Evolutionary conservation across 805 yeast species (phyloP).

Genomic region (Saccharomyces eubayanus): DNA sequence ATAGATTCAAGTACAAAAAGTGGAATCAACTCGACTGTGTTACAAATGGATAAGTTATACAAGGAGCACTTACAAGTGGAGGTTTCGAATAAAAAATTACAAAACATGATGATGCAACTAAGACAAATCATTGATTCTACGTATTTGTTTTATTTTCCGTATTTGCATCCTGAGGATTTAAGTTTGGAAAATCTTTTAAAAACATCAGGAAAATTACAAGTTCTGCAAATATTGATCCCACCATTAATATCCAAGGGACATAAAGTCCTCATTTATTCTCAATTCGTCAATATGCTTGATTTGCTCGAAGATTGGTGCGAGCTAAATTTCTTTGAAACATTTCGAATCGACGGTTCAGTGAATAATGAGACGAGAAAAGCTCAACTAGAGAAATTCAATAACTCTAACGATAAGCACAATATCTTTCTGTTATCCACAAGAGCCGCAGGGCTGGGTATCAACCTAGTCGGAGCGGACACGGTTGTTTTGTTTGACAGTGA

Average conservation of each 20-base stretch:
- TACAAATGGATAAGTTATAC: slow-evolving; percentile 23
- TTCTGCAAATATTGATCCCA: slow-evolving; percentile 55
- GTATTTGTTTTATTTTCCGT: slow-evolving; percentile 74
- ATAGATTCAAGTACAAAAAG: slow-evolving; percentile 3
- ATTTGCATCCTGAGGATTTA: slow-evolving; percentile 38
- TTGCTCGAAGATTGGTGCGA: slow-evolving; percentile 68
- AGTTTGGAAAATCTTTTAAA: slow-evolving; percentile 37
- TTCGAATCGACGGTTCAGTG: slow-evolving; percentile 73
- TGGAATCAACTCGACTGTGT: slow-evolving; percentile 7
- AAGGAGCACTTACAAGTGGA: slow-evolving; percentile 33
- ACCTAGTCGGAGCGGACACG: slow-evolving; percentile 78
- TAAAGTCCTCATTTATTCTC: slow-evolving; percentile 76
- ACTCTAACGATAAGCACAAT: slow-evolving; percentile 28
- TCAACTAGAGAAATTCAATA: slow-evolving; percentile 44
- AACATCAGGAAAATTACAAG: slow-evolving; percentile 64
- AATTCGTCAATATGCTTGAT: slow-evolving; percentile 78
- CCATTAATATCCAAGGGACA: slow-evolving; percentile 44
- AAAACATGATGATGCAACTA: slow-evolving; percentile 73
- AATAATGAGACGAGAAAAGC: slow-evolving; percentile 56
- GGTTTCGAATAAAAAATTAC: slow-evolving; percentile 45
- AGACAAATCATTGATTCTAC: slow-evolving; percentile 84
- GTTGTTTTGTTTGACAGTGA: slow-evolving; percentile 87
- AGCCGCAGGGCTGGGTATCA: slow-evolving; percentile 92
- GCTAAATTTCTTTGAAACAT: slow-evolving; percentile 36
- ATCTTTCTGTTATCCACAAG: slow-evolving; percentile 80